Evolutionary conservation across 2,329 filamentous ascomycete species (phyloP), one percentile per base, ranked within the genome.

Genomic region (Trichoderma arundinaceum): DNA sequence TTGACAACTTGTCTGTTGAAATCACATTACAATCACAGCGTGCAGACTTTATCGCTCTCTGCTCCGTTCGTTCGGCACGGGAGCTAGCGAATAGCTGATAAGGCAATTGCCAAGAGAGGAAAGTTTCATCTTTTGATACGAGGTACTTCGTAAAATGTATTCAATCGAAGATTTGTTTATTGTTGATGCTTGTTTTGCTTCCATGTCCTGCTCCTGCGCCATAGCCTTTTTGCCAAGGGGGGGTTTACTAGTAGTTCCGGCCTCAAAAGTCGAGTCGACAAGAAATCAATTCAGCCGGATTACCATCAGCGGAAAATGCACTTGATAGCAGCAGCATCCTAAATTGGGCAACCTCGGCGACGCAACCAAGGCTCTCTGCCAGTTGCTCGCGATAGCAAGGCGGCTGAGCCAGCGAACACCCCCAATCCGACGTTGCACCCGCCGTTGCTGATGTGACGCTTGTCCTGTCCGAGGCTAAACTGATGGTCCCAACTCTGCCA

Each of bases 391-490:
- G 4, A n/a, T 15, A 32, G 48, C 48, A 33, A 22, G 10, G 41
- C 54, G 54, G 56, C 56, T 59, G 43, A 48, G 43, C 56, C 15
- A 12, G 57, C 60, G 8, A 17, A 17, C 60, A 46, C 39, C n/a
- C 46, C 10, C 39, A 53, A 63, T 44, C 49, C 57, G 44, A 5
- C 13, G 49, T 54, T 46, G 32, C 60, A 63, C 17, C 49, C 49
- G 38, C 49, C 60, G 60, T 54, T 53, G 59, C 59, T 54, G 60
- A 63, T 63, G 60, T 54, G 49, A 63, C 60, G 49, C 48, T 22
- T 44, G 15, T 17, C 44, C 59, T 44, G 58, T 8, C 35, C 43
- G 38, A 35, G 54, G 54, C 54, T 58, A 58, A 58, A 46, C 22
- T 28, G 22, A 28, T 28, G 22, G 22, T n/a, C 22, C 17, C 13